Percentiles rank a stretch among this genome's conserved stretches.
These are phyloP conservation scores for Dothistroma pini DNA, from an alignment of 2,329 filamentous ascomycete genomes.

Conservation along the genomic window DNA sequence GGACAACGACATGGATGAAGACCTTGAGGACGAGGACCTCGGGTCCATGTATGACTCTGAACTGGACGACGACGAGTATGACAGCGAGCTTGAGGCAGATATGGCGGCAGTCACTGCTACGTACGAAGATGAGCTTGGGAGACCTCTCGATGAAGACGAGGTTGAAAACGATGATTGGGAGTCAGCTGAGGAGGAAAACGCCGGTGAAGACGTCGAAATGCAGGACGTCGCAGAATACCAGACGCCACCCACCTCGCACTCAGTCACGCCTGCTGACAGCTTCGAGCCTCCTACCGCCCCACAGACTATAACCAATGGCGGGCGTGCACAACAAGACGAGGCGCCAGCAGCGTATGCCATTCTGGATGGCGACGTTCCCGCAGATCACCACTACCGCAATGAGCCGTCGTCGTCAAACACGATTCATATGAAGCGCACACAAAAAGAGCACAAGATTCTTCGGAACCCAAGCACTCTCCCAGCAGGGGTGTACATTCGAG, in stretches of 20 bases:
- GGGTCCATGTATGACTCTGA: conserved; percentile 11
- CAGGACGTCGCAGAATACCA: conserved; percentile 20
- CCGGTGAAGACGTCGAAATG: conserved; percentile 23
- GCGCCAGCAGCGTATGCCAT: conserved; percentile 27
- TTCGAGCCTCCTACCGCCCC: background rate
- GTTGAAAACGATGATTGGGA: conserved; percentile 45
- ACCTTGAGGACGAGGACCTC: conserved; percentile 40
- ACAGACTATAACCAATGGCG: background rate
- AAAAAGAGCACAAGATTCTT: conserved; percentile 59
- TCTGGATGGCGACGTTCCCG: conserved; percentile 43
- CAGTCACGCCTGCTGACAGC: conserved; percentile 18
- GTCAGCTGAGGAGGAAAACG: conserved; percentile 30
- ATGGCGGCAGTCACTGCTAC: conserved; percentile 25
- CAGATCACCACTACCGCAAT: conserved; percentile 42
- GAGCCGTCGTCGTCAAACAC: conserved; percentile 25
- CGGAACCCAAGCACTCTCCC: conserved; percentile 47
- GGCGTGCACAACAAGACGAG: background rate
- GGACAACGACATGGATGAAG: conserved; percentile 23
- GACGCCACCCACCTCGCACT: conserved; percentile 23
- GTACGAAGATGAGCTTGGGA: conserved; percentile 45
- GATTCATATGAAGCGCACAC: conserved; percentile 48
- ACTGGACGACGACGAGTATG: conserved; percentile 31
- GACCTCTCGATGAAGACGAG: conserved; percentile 41
- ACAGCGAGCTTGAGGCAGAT: conserved; percentile 28
- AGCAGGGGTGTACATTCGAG: conserved; percentile 54